phyloP scores from a whole-genome alignment of 2,329 filamentous ascomycete species.

The Davidsoniella virescens region DNA sequence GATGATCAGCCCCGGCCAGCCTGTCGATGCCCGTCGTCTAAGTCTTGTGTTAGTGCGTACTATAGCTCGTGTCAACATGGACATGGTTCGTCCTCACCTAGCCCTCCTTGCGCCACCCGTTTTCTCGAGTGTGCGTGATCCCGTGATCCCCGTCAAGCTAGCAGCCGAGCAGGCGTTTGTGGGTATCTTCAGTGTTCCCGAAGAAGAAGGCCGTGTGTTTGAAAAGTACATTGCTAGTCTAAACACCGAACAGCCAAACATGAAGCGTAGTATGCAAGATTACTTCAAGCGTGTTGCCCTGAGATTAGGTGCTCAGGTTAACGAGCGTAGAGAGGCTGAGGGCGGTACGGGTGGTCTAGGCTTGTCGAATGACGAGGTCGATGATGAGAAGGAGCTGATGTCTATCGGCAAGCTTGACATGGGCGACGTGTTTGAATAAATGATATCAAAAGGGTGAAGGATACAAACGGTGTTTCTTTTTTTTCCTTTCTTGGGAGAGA shows the following conservation, averaged over 20 bases:
- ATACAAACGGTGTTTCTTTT: neutral
- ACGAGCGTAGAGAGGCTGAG: conserved; percentile 81
- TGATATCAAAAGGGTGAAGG: neutral
- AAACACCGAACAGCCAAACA: conserved; percentile 46
- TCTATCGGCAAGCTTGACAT: conserved; percentile 76
- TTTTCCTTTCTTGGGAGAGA: neutral
- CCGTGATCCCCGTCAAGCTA: conserved; percentile 87
- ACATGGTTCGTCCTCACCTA: conserved; percentile 69
- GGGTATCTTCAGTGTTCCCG: conserved; percentile 74
- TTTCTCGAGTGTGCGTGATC: conserved; percentile 79
- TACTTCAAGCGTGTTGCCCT: conserved; percentile 92
- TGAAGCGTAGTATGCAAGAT: conserved; percentile 82
- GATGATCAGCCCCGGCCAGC: conserved; percentile 60
- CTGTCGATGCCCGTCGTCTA: conserved; percentile 70
- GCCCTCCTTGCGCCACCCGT: conserved; percentile 64
- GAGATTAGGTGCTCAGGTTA: conserved; percentile 68
- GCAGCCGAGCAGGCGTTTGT: conserved; percentile 91
- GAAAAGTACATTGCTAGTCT: conserved; percentile 72
- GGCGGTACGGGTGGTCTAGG: conserved; percentile 76
- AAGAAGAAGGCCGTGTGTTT: conserved; percentile 72
- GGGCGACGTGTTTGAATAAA: conserved; percentile 8
- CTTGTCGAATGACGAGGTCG: conserved; percentile 74
- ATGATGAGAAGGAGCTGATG: conserved; percentile 93
- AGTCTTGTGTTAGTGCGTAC: conserved; percentile 80
- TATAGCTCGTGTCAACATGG: conserved; percentile 60